Evolutionary conservation across 768 basidiomycete genomes (phyloP), one percentile per base, ranked within the genome.

Genomic region (Auricularia sp.): DNA sequence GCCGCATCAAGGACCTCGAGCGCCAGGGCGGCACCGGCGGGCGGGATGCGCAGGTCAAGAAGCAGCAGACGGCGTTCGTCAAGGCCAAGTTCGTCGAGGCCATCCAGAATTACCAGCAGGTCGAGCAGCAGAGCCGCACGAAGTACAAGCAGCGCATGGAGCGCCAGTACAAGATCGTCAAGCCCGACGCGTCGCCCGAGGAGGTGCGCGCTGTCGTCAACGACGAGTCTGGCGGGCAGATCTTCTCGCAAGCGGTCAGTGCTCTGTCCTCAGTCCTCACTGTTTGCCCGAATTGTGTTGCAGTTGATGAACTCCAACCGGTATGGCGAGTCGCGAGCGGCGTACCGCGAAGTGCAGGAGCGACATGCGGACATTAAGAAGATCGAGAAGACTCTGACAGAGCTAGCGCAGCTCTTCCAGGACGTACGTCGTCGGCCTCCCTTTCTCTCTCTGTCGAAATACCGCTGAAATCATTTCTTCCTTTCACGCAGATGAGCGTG

Each of bases 341-440:
- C 80, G 3, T 79, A 77, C 71, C 72, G 75, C 45, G 81, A 82
- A 69, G 80, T 81, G 8, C 81, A 82, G 70, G 76, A 77, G 65
- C 73, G 81, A 66, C 79, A 82, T 70, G 77, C 75, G 69, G 81
- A 82, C 65, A 77, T 82, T 64, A 74, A 78, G 68, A 77, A 77
- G 73, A 81, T 82, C 67, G 80, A 80, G 69, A 75, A 76, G 69
- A 82, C 80, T n/a, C 71, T 82, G 54, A 77, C 76, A 14, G 78
- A 82, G 73, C 80, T 98, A 59, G 91, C 90, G 4, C 89, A 92
- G 71, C 76, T 98, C 70, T 94, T 95, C 77, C 84, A 81, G 67
- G 94, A 98, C 70, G 91, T 90, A 66, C 33, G 56, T 59, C 29
- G 29, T 29, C 29, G 29, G 29, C 29, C 29, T 29, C 29, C 29